Base-by-base conservation (phyloP, 495 filamentous ascomycete genomes). In the Glonium stellatum region DNA sequence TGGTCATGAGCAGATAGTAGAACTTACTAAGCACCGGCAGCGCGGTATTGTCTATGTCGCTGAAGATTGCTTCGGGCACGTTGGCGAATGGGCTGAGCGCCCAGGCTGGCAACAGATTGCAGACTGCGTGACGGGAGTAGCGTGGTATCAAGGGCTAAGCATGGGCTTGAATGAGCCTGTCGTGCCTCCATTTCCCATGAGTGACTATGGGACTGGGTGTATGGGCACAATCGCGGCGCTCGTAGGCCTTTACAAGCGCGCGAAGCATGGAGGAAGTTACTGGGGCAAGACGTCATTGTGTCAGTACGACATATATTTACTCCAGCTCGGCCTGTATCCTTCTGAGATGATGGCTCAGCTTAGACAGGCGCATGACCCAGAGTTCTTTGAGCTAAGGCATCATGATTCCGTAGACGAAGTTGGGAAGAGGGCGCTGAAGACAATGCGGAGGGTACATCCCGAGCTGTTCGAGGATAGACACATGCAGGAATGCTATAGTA, bases 171-270 rank as follows among this genome's bases (percentile, higher is more conserved):
- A 79, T 11, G 82, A 84, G 61, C 87, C 87, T 3, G 80, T 89
- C n/a, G 82, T 90, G 0, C 88, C 87, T 50, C 87, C 87, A 0
- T 90, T 90, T 71, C 88, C 87, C 22, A 90, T 88, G 76, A 88
- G 84, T 39, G 88, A 90, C 73, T 90, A 92, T 70, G 84, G 87
- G 31, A 89, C 87, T 1, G 87, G 72, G 1, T 68, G 65, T 46
- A 72, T 70, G 61, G 73, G 73, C 0, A 55, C 60, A 0, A 69
- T 66, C 34, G 74, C 67, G 9, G 64, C 73, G 8, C 44, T 78
- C 8, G 57, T 70, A 19, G 76, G 71, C 3, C 39, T 76, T 22
- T 67, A 72, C 35, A 54, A 63, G 27, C 69, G 76, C 35, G 75
- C 61, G 9, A 62, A 68, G 48, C 35, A 68, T 11, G 75, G 74